A percentile compares a stretch with the other conserved stretches of the same genome.
Evolutionary conservation across 805 yeast genomes (phyloP).

Genomic region (Hanseniaspora hatyaiensis): DNA sequence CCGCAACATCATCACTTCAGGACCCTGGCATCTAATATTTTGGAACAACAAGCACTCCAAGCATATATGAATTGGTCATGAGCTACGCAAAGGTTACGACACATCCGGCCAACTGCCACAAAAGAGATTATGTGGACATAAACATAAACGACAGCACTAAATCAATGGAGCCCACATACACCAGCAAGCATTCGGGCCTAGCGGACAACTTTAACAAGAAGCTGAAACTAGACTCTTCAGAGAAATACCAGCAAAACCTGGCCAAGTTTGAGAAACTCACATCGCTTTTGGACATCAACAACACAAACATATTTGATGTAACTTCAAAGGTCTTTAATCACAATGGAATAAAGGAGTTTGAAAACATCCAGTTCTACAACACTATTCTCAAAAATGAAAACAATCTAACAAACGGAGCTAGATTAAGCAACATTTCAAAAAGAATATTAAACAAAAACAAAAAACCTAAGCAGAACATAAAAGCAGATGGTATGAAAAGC

Average conservation of each 20-base stretch:
- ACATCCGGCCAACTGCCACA: not conserved
- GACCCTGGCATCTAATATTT: too few relatives aligned
- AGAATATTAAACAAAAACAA: slow-evolving; percentile 26
- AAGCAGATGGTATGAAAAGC: slow-evolving; percentile 29
- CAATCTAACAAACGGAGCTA: slow-evolving; percentile 27
- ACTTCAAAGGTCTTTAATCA: slow-evolving; percentile 28
- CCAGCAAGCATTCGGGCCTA: too few relatives aligned
- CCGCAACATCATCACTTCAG: too few relatives aligned
- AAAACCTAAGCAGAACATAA: slow-evolving; percentile 19
- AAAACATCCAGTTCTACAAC: slow-evolving; percentile 26
- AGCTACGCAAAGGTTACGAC: slow-evolving; percentile 1
- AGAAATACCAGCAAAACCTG: slow-evolving; percentile 7
- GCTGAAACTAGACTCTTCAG: not conserved
- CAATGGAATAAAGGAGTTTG: slow-evolving; percentile 26
- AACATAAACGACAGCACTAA: not conserved
- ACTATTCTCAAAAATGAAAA: slow-evolving; percentile 23
- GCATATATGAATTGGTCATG: too few relatives aligned
- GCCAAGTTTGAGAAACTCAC: slow-evolving; percentile 4
- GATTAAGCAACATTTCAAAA: slow-evolving; percentile 29
- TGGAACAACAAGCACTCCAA: too few relatives aligned
- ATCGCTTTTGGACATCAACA: not conserved
- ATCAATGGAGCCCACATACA: too few relatives aligned
- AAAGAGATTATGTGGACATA: not conserved
- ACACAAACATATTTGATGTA: slow-evolving; percentile 15
- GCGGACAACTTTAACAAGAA: slow-evolving; percentile 12